Conservation (phyloP, 495 filamentous ascomycete genomes). For the Glarea lozoyensis region DNA sequence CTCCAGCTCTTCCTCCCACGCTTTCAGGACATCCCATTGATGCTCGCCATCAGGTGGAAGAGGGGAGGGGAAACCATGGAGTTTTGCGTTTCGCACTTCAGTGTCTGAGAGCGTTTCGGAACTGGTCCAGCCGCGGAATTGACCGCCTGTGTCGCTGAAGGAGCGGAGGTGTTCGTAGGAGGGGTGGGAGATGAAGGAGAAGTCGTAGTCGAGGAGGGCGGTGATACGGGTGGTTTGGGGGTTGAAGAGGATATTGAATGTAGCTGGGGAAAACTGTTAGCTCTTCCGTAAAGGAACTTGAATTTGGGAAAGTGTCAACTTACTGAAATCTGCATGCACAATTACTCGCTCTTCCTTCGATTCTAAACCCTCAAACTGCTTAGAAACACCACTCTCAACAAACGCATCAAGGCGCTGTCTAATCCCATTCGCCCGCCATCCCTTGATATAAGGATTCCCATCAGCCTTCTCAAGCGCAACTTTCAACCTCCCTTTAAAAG, state of each 20-base stretch:
- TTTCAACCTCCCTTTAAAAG: slow-evolving; percentile 16
- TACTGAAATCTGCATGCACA: slow-evolving; percentile 21
- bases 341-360: slow-evolving; percentile 17
- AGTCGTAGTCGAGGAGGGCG: slow-evolving; percentile 24
- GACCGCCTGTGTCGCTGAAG: slow-evolving; percentile 19
- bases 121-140: slow-evolving; percentile 18
- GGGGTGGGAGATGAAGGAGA: slow-evolving; percentile 20
- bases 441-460: slow-evolving; percentile 19
- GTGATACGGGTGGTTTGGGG: slow-evolving; percentile 21
- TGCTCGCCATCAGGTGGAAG: slow-evolving; percentile 20
- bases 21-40: slow-evolving; percentile 23
- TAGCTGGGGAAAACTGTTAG: too few relatives aligned
- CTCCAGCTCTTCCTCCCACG: slow-evolving; percentile 24
- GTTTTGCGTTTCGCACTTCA: slow-evolving; percentile 21
- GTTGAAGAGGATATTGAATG: slow-evolving; percentile 21
- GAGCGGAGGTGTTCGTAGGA: slow-evolving; percentile 25
- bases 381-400: slow-evolving; percentile 21
- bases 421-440: slow-evolving; percentile 21
- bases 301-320: slow-evolving; percentile 7
- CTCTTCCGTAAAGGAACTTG: too few relatives aligned
- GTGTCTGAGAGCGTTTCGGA: slow-evolving; percentile 15
- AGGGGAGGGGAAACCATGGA: slow-evolving; percentile 23
- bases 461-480: slow-evolving; percentile 19
- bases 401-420: slow-evolving; percentile 22
- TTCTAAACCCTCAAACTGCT: slow-evolving; percentile 20